phyloP scores from a whole-genome alignment of 164 flowering plant genomes.

The Tetracentron sinense region DNA sequence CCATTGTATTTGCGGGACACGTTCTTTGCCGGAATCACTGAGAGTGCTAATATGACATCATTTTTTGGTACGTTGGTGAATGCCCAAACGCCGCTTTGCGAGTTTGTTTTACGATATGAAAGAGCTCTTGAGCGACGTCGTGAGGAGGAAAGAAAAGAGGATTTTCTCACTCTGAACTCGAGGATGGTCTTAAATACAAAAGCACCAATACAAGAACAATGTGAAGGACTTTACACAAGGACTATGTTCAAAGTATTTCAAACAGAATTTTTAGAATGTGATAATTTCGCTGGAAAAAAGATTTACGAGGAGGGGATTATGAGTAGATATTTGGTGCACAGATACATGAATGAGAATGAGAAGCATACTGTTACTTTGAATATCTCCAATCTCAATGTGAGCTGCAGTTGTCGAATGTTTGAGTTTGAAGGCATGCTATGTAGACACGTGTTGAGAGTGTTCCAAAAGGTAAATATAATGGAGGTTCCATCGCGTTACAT shows the following conservation, averaged over 20 bases:
- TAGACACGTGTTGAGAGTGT: constrained; percentile 51
- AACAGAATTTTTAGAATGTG: constrained; percentile 46
- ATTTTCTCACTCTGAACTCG: constrained; percentile 37
- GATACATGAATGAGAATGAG: constrained; percentile 43
- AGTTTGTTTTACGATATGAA: constrained; percentile 44
- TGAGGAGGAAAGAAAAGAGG: constrained; percentile 49
- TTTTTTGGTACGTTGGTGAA: constrained; percentile 36
- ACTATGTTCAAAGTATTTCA: constrained; percentile 47
- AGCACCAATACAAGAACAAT: constrained; percentile 57
- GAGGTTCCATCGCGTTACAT: constrained; percentile 53
- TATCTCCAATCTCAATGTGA: constrained; percentile 33
- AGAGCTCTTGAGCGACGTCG: constrained; percentile 37
- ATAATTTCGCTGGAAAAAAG: constrained; percentile 36
- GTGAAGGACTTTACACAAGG: constrained; percentile 48
- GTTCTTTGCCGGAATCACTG: constrained; percentile 57
- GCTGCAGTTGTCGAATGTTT: constrained; percentile 59
- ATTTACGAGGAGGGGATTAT: constrained; percentile 47
- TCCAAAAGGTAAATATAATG: constrained; percentile 34
- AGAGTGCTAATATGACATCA: constrained; percentile 33
- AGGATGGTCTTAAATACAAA: constrained; percentile 45
- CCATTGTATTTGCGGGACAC: constrained; percentile 38
- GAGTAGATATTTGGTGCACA: constrained; percentile 39
- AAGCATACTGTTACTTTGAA: constrained; percentile 43
- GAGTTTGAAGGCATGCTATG: constrained; percentile 59
- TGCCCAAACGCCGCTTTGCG: constrained; percentile 37